Conservation (phyloP, 805 yeast species). For the Lipomyces sp. region DNA sequence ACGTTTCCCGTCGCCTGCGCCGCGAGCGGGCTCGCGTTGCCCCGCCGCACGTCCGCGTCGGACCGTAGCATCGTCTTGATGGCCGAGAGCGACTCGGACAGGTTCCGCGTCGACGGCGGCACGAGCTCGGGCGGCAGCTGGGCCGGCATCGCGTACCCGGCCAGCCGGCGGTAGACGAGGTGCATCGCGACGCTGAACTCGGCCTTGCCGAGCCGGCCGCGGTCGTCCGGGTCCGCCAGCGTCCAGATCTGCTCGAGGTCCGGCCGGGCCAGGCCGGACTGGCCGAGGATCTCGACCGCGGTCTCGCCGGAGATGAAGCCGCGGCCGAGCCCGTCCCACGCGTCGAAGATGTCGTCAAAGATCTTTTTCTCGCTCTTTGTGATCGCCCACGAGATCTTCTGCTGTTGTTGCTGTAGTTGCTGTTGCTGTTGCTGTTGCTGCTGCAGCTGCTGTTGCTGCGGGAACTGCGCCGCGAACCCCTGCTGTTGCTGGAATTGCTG, state of each 20-base stretch:
- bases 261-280: conserved; percentile 80
- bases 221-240: conserved; percentile 74
- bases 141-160: conserved; percentile 81
- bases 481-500: too few relatives aligned
- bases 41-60: conserved; percentile 36
- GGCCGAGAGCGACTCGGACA: conserved; percentile 66
- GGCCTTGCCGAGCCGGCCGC: conserved; percentile 80
- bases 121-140: conserved; percentile 82
- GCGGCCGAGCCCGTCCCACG: conserved; percentile 68
- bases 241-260: conserved; percentile 92
- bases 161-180: conserved; percentile 77
- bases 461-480: too few relatives aligned
- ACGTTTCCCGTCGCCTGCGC: conserved; percentile 33
- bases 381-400: conserved; percentile 69
- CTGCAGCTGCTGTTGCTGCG: conserved; percentile 4
- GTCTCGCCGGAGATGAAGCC: conserved; percentile 77
- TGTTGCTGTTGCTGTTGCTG: conserved; percentile 13
- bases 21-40: conserved; percentile 17
- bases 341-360: conserved; percentile 81
- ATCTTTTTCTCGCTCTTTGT: conserved; percentile 82
- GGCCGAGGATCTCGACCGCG: conserved; percentile 83
- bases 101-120: conserved; percentile 77
- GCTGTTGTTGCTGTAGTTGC: conserved; percentile 7
- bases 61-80: conserved; percentile 62
- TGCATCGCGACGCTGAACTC: conserved; percentile 98